Evolutionary conservation across 2,329 filamentous ascomycete genomes (phyloP).

Genomic region (Pyrenochaeta sp.): DNA sequence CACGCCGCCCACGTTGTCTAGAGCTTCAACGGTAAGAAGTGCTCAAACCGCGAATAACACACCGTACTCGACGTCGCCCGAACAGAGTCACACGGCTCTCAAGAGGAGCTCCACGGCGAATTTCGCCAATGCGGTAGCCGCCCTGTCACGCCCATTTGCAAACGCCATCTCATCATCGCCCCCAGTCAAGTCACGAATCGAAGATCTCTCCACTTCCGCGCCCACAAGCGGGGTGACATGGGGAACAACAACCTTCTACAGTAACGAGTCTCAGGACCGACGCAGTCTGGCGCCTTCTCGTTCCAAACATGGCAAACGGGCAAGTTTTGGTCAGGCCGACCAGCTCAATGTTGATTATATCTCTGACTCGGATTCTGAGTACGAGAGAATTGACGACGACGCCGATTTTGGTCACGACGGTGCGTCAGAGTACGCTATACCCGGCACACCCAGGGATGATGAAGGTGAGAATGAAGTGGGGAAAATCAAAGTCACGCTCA

Average conservation of each 20-base stretch:
- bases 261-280: conserved; percentile 42
- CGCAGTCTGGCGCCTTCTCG: conserved; percentile 34
- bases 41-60: conserved; percentile 48
- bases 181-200: conserved; percentile 41
- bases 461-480: conserved; percentile 18
- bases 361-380: conserved; percentile 46
- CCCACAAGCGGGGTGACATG: conserved; percentile 56
- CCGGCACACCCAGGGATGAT: conserved; percentile 20
- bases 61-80: conserved; percentile 53
- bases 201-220: conserved; percentile 54
- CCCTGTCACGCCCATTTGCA: conserved; percentile 51
- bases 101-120: conserved; percentile 48
- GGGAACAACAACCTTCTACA: conserved; percentile 55
- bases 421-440: conserved; percentile 32
- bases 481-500: conserved; percentile 60
- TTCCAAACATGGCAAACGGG: conserved; percentile 50
- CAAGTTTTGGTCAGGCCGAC: conserved; percentile 46
- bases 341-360: conserved; percentile 37
- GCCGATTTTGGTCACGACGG: conserved; percentile 20
- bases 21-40: conserved; percentile 48
- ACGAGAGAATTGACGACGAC: conserved; percentile 30
- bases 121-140: conserved; percentile 51
- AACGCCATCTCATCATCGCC: conserved; percentile 51
- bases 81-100: conserved; percentile 42
- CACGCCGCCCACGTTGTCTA: conserved; percentile 59